These are phyloP conservation scores for Globomyces pollinis-pini DNA, from an alignment of 192 early-diverging fungal genomes.

Conservation along the genomic window DNA sequence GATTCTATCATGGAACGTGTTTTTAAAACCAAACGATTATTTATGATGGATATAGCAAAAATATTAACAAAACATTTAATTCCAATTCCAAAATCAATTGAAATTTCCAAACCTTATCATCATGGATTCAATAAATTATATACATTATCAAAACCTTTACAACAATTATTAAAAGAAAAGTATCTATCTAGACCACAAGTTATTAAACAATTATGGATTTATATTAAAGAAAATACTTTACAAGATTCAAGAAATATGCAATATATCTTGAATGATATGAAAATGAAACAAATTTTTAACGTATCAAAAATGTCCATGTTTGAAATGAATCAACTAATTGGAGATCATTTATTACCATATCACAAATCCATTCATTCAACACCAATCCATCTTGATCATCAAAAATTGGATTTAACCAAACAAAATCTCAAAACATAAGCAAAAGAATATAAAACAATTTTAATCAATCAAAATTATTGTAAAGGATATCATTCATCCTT, in stretches of 20 bases:
- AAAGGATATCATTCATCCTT: too few relatives aligned
- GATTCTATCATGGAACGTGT: conserved; percentile 26
- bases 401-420: too few relatives aligned
- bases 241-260: conserved; percentile 40
- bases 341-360: conserved; percentile 1
- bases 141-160: conserved; percentile 34
- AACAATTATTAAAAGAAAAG: conserved; percentile 29
- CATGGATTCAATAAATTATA: conserved; percentile 42
- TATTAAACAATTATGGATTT: conserved; percentile 41
- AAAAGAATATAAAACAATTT: too few relatives aligned
- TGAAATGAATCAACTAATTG: conserved; percentile 40
- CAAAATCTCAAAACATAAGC: too few relatives aligned
- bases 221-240: conserved; percentile 33
- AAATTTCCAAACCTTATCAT: conserved; percentile 6
- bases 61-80: conserved; percentile 24
- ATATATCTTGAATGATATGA: conserved; percentile 31
- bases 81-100: background rate
- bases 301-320: conserved; percentile 31
- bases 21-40: conserved; percentile 22
- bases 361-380: too few relatives aligned
- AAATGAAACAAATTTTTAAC: conserved; percentile 28
- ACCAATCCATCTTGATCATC: too few relatives aligned
- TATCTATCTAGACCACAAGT: conserved; percentile 30
- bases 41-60: conserved; percentile 41
- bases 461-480: too few relatives aligned